Percentiles rank a stretch among this genome's conserved stretches.
Conservation (phyloP, 805 yeast genomes). For the Debaryomyces prosopidis region DNA sequence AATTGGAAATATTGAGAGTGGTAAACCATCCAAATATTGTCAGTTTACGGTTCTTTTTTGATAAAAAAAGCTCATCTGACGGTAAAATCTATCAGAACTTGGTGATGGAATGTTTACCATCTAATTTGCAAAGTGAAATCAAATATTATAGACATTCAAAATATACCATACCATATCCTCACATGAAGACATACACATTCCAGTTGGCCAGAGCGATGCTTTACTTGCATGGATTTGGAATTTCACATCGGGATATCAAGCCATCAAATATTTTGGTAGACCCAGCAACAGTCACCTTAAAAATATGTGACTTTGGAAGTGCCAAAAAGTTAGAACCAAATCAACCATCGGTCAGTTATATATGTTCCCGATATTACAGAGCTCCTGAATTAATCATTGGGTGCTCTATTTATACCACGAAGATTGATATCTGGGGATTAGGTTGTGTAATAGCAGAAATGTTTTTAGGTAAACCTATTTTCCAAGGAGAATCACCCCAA, state of each 20-base stretch:
- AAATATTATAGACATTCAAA: constrained; percentile 63
- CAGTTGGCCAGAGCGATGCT: constrained; percentile 84
- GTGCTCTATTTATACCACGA: constrained; percentile 79
- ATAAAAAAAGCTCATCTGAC: constrained; percentile 62
- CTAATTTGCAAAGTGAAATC: constrained; percentile 73
- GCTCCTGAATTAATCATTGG: constrained; percentile 97
- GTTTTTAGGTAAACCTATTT: constrained; percentile 89
- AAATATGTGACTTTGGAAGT: constrained; percentile 84
- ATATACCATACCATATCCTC: constrained; percentile 66
- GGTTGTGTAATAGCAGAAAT: constrained; percentile 97
- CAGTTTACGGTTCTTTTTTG: constrained; percentile 66
- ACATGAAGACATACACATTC: constrained; percentile 73
- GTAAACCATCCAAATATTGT: constrained; percentile 83
- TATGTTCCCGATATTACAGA: constrained; percentile 92
- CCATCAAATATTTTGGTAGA: constrained; percentile 81
- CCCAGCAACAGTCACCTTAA: constrained; percentile 63
- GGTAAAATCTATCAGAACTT: constrained; percentile 72
- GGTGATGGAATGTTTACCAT: constrained; percentile 88
- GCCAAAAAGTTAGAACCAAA: constrained; percentile 76
- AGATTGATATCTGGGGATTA: constrained; percentile 96
- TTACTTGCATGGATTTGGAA: constrained; percentile 76
- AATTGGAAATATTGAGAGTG: constrained; percentile 70
- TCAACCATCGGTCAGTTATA: constrained; percentile 91
- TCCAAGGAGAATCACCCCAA: constrained; percentile 89
- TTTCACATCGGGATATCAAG: constrained; percentile 82